These are phyloP conservation scores for Kodamaea kaohsiungensis DNA, from an alignment of 805 yeast species.

Conservation along the genomic window DNA sequence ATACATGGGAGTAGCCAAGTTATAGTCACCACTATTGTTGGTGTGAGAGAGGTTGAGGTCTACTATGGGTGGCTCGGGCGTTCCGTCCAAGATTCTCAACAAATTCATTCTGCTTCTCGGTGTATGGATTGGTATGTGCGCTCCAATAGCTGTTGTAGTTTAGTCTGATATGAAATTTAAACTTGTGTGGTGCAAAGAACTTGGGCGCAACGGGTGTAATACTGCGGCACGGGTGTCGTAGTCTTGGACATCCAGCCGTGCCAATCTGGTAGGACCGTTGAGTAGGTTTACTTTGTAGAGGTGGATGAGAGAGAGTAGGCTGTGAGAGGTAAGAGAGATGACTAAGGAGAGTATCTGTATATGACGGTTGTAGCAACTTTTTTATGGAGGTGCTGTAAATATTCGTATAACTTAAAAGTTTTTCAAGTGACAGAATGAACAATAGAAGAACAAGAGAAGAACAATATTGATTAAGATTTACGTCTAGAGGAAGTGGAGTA, in stretches of 20 bases:
- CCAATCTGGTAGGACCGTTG: not conserved
- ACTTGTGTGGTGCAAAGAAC: not conserved
- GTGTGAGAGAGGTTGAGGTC: conserved; percentile 50
- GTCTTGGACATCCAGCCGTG: not conserved
- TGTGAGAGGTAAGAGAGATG: too few relatives aligned
- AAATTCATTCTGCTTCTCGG: conserved; percentile 58
- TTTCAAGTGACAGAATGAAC: too few relatives aligned
- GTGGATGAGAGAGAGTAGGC: not conserved
- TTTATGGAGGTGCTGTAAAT: too few relatives aligned
- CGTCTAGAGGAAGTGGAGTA: too few relatives aligned
- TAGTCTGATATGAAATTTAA: not conserved
- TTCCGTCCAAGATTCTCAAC: conserved; percentile 71
- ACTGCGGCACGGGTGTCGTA: not conserved
- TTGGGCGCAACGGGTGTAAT: not conserved
- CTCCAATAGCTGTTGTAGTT: not conserved
- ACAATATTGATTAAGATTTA: too few relatives aligned
- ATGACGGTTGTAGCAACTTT: too few relatives aligned
- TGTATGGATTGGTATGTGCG: not conserved
- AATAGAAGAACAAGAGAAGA: too few relatives aligned
- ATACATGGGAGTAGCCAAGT: conserved; percentile 79
- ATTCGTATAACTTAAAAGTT: too few relatives aligned
- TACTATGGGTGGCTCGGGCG: conserved; percentile 80
- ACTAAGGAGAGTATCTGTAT: too few relatives aligned
- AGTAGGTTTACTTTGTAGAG: not conserved
- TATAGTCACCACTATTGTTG: conserved; percentile 61